Base-by-base conservation (phyloP, 257 asterid species). In the Nicotiana attenuata region DNA sequence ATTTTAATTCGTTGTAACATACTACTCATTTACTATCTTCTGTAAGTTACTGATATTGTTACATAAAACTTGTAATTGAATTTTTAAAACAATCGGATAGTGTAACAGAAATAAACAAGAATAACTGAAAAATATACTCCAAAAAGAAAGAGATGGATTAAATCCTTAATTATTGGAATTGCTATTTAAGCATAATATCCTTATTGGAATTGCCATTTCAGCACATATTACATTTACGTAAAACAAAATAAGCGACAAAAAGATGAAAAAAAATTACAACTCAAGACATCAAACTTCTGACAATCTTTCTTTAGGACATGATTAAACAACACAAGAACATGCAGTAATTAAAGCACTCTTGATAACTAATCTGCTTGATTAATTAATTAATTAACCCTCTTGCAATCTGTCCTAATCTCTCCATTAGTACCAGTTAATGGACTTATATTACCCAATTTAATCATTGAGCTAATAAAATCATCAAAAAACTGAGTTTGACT, bases 361-460 rank as follows among this genome's bases (percentile, higher is more conserved):
- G n/a, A 76, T 77, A 7, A 73, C 6, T 15, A 33, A 24, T 73
- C 20, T 13, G 41, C 16, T 22, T 35, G 9, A 6, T 35, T 84
- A 85, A 82, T 92, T 93, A 2, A 6, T 35, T 84, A 85, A 82
- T 92, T 93, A 2, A 87, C 85, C 80, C 86, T 88, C 90, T 97
- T 91, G 22, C 98, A 94, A 78, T 94, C 90, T 73, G 78, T 87
- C 67, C 98, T 82, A 53, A 94, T 87, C 89, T 94, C 83, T 38
- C 98, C 98, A 60, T 77, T 56, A 3, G 87, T 82, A 31, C 94
- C 98, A 0, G 92, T 93, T 31, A 94, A 65, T 16, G 88, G 86
- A 38, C 91, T 80, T 16, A 92, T 85, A 82, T 85, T 91, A 8
- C 92, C 97, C 97, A 92, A 91, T 84, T 88, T 92, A 71, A 94